A percentile compares a stretch with the other conserved stretches of the same genome.
Conservation (phyloP, 2,329 filamentous ascomycete genomes). For the Cercospora canescens region DNA sequence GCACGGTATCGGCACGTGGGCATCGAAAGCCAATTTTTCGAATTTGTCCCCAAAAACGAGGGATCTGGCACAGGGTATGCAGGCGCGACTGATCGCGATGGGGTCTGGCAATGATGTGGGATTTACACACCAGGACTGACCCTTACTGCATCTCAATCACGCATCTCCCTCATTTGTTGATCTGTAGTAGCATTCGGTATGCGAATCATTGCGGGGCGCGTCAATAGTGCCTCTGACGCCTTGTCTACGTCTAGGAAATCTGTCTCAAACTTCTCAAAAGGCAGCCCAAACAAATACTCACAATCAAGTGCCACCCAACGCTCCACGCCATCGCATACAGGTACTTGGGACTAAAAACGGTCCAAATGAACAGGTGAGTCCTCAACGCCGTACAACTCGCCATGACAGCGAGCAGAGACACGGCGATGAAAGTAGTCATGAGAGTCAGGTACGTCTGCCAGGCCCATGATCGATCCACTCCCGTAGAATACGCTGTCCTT, state of each 20-base stretch:
- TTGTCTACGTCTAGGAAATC: neutral
- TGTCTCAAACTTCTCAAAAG: conserved; percentile 10
- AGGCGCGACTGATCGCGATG: conserved; percentile 61
- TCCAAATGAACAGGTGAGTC: conserved; percentile 97
- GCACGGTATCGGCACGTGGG: conserved; percentile 70
- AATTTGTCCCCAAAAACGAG: conserved; percentile 42
- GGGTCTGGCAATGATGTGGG: conserved; percentile 64
- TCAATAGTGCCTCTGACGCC: neutral
- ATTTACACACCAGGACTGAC: conserved; percentile 59
- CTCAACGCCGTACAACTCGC: conserved; percentile 78
- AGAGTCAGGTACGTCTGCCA: conserved; percentile 56
- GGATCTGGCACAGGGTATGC: conserved; percentile 63
- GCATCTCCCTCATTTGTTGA: neutral
- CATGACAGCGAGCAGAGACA: conserved; percentile 75
- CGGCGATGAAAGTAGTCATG: conserved; percentile 69
- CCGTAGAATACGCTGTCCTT: neutral
- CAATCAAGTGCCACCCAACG: conserved; percentile 72
- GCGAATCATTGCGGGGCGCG: too few relatives aligned
- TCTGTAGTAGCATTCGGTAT: too few relatives aligned
- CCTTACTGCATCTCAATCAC: neutral
- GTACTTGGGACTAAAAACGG: conserved; percentile 96
- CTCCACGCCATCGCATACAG: conserved; percentile 90
- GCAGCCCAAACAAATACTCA: conserved; percentile 64
- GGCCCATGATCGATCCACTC: conserved; percentile 21
- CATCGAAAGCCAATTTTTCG: conserved; percentile 59